Base-by-base conservation (phyloP, 257 asterid genomes). In the Solanum chiquidenum region DNA sequence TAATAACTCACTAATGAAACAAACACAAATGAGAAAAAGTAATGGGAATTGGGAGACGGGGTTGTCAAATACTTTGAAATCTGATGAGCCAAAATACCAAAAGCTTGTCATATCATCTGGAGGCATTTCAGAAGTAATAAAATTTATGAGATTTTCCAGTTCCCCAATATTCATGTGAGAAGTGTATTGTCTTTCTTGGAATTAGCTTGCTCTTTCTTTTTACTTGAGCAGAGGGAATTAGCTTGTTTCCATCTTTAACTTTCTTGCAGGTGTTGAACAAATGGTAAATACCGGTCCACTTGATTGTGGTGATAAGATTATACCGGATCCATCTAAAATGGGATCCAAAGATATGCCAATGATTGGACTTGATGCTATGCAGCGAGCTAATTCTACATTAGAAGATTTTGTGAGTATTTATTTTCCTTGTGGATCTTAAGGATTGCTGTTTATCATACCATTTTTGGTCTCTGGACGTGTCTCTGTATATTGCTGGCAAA, bases 351-450 rank as follows among this genome's bases (percentile, higher is more conserved):
- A 93, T 37, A 90, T 71, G 87, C 93, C 96, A 88, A 87, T 92
- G 91, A 77, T 97, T 83, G 94, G 97, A 86, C 85, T 96, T 84
- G 98, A 94, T 73, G 93, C 98, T n/a, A 94, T 96, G 95, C 92
- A 86, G 37, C 94, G 96, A 38, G 97, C 99, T 83, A 95, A 93
- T 91, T 97, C 99, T 87, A 95, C 99, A 18, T 91, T 97, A 68
- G 99, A 97, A 93, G 99, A 97, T 92, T 97, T 97, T 91, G 99
- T 97, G 91, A 97, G 99, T 86, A 73, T 14, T 74, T 33, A 27
- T 52, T 85, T 83, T 27, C 12, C 80, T 75, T 80, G 38, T 60
- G 14, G 72, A 88, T 85, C 84, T 23, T 87, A 29, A 25, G 16
- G 76, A 79, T 80, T 5, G 5, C 5, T 58, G 55, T 58, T 62